These are phyloP conservation scores for Boletus insuetus DNA, from an alignment of 768 basidiomycete species.

Conservation along the genomic window DNA sequence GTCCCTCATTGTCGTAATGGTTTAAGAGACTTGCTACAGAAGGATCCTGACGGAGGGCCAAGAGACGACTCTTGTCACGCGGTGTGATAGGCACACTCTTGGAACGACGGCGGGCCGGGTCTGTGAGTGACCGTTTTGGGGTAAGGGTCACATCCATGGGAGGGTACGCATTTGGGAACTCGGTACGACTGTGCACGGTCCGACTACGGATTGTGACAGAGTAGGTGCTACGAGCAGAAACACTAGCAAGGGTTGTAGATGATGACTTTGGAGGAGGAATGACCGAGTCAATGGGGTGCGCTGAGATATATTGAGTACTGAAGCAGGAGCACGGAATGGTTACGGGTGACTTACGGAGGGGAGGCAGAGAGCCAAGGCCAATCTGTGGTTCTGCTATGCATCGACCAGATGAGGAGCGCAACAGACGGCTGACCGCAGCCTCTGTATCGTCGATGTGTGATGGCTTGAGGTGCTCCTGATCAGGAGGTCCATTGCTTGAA, in stretches of 20 bases:
- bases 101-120: constrained; percentile 28
- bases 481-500: constrained; percentile 22
- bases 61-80: constrained; percentile 51
- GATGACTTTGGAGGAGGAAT: constrained; percentile 49
- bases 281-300: constrained; percentile 66
- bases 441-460: constrained; percentile 43
- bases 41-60: constrained; percentile 67
- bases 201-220: constrained; percentile 70
- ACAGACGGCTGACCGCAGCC: constrained; percentile 44
- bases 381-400: constrained; percentile 55
- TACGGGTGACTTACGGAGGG: constrained; percentile 57
- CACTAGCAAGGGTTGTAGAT: constrained; percentile 51
- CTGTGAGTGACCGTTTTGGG: constrained; percentile 27
- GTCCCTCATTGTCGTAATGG: constrained; percentile 72
- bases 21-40: constrained; percentile 73
- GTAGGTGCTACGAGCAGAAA: constrained; percentile 58
- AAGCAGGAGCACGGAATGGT: not conserved
- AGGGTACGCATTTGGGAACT: constrained; percentile 62
- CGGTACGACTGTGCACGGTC: constrained; percentile 56
- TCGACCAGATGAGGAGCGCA: constrained; percentile 73
- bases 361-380: constrained; percentile 58
- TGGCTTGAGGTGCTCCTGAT: constrained; percentile 13
- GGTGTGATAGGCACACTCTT: constrained; percentile 39
- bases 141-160: constrained; percentile 31
- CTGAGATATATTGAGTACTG: constrained; percentile 28